Percentiles rank a stretch among this genome's conserved stretches.
Conservation (phyloP, 2,329 filamentous ascomycete genomes). For the Colletotrichum scovillei region DNA sequence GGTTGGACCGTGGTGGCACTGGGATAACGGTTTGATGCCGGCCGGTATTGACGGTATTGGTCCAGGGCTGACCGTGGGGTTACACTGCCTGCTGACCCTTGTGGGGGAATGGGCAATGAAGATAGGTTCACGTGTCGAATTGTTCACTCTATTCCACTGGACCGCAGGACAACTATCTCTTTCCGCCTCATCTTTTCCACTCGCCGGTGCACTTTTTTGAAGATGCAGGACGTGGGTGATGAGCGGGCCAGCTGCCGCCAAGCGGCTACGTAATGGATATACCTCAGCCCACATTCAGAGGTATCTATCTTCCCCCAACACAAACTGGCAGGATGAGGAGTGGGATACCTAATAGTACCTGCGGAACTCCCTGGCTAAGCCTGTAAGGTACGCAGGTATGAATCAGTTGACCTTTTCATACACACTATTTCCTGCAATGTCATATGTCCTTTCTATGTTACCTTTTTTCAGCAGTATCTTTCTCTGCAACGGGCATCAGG, state of each 20-base stretch:
- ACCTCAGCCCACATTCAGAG: conserved; percentile 29
- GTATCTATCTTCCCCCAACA: conserved; percentile 11
- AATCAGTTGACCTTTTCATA: background rate
- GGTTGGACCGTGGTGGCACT: conserved; percentile 17
- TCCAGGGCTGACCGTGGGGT: conserved; percentile 19
- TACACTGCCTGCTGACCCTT: conserved; percentile 34
- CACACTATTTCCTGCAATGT: background rate
- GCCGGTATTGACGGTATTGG: conserved; percentile 2
- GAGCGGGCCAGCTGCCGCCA: conserved; percentile 25
- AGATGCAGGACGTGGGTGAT: background rate
- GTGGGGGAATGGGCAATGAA: conserved; percentile 28
- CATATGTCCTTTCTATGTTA: background rate
- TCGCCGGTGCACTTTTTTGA: background rate
- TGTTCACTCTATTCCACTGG: background rate
- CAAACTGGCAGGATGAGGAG: background rate
- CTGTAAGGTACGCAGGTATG: background rate
- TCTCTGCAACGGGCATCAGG: no score
- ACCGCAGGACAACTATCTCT: background rate
- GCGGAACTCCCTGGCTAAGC: no score
- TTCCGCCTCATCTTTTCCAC: background rate
- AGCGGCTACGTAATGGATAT: conserved; percentile 28
- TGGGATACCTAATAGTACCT: no score
- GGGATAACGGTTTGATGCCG: conserved; percentile 1
- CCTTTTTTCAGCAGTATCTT: background rate
- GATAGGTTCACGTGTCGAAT: conserved; percentile 31